Evolutionary conservation across 345 rosid genomes (phyloP).

Genomic region (Durio zibethinus): DNA sequence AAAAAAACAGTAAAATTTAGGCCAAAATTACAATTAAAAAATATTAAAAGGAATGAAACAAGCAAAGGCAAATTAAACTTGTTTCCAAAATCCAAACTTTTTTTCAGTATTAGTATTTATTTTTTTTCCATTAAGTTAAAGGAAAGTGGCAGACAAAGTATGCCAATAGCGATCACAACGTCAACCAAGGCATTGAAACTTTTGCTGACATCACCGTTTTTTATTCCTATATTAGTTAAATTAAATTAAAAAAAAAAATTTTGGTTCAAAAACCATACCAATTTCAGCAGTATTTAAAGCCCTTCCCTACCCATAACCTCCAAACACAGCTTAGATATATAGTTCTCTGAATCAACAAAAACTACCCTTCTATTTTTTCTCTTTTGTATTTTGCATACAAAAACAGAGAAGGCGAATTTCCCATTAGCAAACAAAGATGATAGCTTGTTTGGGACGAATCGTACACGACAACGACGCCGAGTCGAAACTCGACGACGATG

Average conservation of each 20-base stretch:
- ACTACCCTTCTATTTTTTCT: not conserved
- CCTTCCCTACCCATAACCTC: not conserved
- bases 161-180: conserved; percentile 32
- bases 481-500: conserved; percentile 36
- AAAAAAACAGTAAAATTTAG: not conserved
- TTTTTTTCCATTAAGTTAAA: not conserved
- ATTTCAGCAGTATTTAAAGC: conserved; percentile 28
- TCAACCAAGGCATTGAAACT: conserved; percentile 24
- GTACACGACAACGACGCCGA: conserved; percentile 73
- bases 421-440: conserved; percentile 40
- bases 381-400: not conserved
- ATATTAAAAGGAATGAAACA: not conserved
- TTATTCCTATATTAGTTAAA: not conserved
- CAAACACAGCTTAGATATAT: not conserved
- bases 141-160: conserved; percentile 44
- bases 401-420: conserved; percentile 3
- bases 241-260: not conserved
- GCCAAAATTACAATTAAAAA: not conserved
- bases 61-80: not conserved
- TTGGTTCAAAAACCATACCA: conserved; percentile 11
- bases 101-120: too few species aligned
- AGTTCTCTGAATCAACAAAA: not conserved
- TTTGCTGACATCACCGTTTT: conserved; percentile 19
- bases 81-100: not conserved
- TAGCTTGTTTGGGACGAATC: conserved; percentile 65